Evolutionary conservation across 352 stramenopile genomes (phyloP).

Genomic region (Globisporangium canariense): DNA sequence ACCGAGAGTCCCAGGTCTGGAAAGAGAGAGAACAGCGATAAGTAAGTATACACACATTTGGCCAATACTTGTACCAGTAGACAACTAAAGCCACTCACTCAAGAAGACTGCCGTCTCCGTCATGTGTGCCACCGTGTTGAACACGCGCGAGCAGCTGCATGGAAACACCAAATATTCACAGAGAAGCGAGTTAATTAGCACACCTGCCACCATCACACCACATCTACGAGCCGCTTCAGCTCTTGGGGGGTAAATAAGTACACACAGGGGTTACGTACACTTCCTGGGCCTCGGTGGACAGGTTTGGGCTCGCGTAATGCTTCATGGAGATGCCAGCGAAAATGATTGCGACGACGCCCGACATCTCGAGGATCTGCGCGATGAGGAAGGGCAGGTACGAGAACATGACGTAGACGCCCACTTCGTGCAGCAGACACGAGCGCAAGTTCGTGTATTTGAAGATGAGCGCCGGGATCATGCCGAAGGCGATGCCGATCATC

Average conservation of each 20-base stretch:
- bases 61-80: neutral
- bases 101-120: conserved; percentile 93
- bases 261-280: conserved; percentile 41
- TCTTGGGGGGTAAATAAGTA: neutral
- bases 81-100: conserved; percentile 41
- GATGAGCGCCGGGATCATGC: conserved; percentile 78
- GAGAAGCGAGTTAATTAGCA: neutral
- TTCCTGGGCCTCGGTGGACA: conserved; percentile 74
- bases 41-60: neutral
- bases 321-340: conserved; percentile 92
- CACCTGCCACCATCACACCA: neutral
- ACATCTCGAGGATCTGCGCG: conserved; percentile 76
- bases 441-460: conserved; percentile 91
- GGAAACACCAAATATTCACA: neutral
- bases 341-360: conserved; percentile 92
- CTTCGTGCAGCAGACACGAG: conserved; percentile 84
- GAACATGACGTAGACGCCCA: conserved; percentile 88
- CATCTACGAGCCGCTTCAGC: neutral
- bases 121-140: conserved; percentile 90
- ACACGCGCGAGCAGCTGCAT: conserved; percentile 77
- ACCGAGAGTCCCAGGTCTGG: conserved; percentile 89
- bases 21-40: neutral
- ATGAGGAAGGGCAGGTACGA: conserved; percentile 78
- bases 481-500: conserved; percentile 84
- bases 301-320: conserved; percentile 87